These are phyloP conservation scores for Arachnopeziza araneosa DNA, from an alignment of 2,329 filamentous ascomycete genomes.

Conservation along the genomic window DNA sequence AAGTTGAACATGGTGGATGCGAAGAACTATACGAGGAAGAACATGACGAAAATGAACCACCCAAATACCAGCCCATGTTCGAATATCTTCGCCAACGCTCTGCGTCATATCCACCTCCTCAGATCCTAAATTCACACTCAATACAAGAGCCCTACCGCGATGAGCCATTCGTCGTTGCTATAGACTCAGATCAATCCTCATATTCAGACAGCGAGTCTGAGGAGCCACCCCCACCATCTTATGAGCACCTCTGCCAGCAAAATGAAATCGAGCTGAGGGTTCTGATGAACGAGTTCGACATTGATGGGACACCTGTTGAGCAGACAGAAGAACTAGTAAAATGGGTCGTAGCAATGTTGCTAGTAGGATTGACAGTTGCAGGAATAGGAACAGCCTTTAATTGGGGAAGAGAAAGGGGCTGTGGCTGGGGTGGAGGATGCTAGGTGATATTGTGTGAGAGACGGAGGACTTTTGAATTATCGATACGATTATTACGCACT, in stretches of 20 bases:
- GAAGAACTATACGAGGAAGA: background rate
- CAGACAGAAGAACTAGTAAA: slow-evolving; percentile 25
- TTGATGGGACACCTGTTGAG: slow-evolving; percentile 18
- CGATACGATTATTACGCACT: background rate
- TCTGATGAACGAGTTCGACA: slow-evolving; percentile 16
- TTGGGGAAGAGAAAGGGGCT: slow-evolving; percentile 15
- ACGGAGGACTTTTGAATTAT: background rate
- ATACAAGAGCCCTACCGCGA: slow-evolving; percentile 23
- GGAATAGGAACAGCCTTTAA: slow-evolving; percentile 26
- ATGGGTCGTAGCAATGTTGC: slow-evolving; percentile 27
- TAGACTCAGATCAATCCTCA: background rate
- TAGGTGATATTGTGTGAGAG: background rate
- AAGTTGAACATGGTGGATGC: background rate
- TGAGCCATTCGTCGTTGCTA: slow-evolving; percentile 23
- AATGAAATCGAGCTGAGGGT: slow-evolving; percentile 13
- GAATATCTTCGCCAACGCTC: slow-evolving; percentile 24
- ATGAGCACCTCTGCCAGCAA: slow-evolving; percentile 21
- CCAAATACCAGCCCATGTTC: slow-evolving; percentile 27
- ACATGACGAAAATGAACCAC: slow-evolving; percentile 9
- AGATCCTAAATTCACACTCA: background rate
- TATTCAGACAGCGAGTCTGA: background rate
- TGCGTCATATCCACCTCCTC: background rate
- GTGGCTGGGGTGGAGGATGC: background rate
- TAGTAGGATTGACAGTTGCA: slow-evolving; percentile 24
- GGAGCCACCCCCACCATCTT: slow-evolving; percentile 5